Base-by-base conservation (phyloP, 2,329 filamentous ascomycete species). In the Dothidotthia symphoricarpi region DNA sequence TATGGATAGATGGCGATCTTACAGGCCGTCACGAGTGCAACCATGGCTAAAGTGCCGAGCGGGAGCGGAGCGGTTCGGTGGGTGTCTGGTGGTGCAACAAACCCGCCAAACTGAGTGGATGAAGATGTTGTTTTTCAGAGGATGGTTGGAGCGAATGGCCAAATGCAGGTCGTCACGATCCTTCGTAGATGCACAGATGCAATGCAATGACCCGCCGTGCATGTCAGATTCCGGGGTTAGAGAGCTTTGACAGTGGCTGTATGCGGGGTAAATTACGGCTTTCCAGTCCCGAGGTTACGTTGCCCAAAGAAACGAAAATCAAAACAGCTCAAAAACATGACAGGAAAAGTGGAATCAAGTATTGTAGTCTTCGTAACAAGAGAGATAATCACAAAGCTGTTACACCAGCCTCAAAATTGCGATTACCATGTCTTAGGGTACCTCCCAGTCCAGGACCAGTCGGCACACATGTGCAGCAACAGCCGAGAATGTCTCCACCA, bases 21-120 rank as follows among this genome's bases (percentile, higher is more conserved):
- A 61, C 57, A 58, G 36, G 51, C 50, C 33, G 57, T 59, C 53
- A 61, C 54, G 51, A 61, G 55, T 45, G 43, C 49, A 37, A 55
- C 43, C 55, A 59, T 45, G 27, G 41, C 42, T 47, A 43, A 39
- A 43, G 34, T 50, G 41, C 41, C 26, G 39, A 37, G 35, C 34
- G 24, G 34, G 34, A 45, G 36, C 37, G 44, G 45, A 44, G 41
- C 36, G 31, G 33, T 13, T 40, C 28, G 41, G 33, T 44, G 41
- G 31, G 36, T 44, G 39, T 25, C 40, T 17, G 16, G 29, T 41
- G 29, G 43, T 45, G 37, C 31, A 41, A 19, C 37, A 24, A 30
- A 46, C 32, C 36, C 41, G 43, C 41, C 43, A n/a, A 28, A 44
- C 48, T 39, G 24, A 44, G 39, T 22, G 28, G 24, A 32, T 31